Evolutionary conservation across 163 green algal species (phyloP), one percentile per base, ranked within the genome.

Genomic region (Volvox carteri): DNA sequence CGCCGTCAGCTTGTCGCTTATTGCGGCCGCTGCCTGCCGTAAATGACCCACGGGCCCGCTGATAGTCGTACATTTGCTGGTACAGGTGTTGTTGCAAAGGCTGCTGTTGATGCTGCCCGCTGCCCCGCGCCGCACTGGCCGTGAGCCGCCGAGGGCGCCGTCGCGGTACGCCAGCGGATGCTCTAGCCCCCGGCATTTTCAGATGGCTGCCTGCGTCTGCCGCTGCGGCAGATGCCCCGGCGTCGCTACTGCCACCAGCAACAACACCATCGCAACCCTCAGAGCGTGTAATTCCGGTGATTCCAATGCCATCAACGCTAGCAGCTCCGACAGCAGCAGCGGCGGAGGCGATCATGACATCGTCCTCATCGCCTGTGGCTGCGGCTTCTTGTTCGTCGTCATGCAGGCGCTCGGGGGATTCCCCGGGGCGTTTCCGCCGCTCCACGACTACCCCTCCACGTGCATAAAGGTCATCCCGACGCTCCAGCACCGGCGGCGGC

Each of bases 1-100:
- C 65, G 33, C 81, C 81, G 12, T 87, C 81, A 2, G 81, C 81
- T 1, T 73, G 65, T 0, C 81, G 81, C 81, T 87, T 87, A 28
- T 86, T 48, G 1, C 62, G 35, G 6, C 41, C 58, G 21, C 37
- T 74, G 39, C 30, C 33, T 16, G 23, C 75, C 3, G 28, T 30
- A 14, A 25, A 30, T 4, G 52, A 28, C 5, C 54, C 35, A 37
- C 65, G 70, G 11, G 70, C 35, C 70, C 39, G 5, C 33, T 11
- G 12, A 75, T 75, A 30, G 33, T 75, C 65, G 65, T 75, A 75
- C 35, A 46, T 46, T 46, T 75, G 65, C 9, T 48, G 56, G 56
- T 67, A n/a, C 9, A 19, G 19, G 11, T 73, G 62, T n/a, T 73
- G 12, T 44, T 46, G 62, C 35, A n/a, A 65, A 65, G 25, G 42